Evolutionary conservation across 768 basidiomycete genomes (phyloP), one percentile per base, ranked within the genome.

Genomic region (Tulasnella calospora): DNA sequence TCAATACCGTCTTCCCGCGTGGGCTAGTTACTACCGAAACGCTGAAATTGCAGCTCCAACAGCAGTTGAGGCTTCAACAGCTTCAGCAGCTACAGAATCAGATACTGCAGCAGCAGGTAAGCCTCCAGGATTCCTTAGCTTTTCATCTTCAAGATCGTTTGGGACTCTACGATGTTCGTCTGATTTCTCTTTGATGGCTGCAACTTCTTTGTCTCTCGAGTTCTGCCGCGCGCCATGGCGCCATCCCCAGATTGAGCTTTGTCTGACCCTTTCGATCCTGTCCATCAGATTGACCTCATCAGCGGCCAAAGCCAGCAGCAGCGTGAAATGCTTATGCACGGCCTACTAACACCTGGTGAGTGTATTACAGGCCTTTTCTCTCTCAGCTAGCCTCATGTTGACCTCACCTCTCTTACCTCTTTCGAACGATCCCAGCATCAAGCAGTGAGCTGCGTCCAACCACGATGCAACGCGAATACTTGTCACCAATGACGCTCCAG

Each of bases 101-200:
- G 86, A 92, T 94, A 79, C 93, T 95, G 79, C 94, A 95, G 82
- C 94, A 95, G 83, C 94, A 95, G 90, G 94, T 92, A 78, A 80
- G 89, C 71, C 74, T 67, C 15, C 33, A 13, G 13, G 10, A 36
- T 27, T 73, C 35, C 30, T 27, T 72, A 55, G 36, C 12, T 12
- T 38, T n/a, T 36, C 21, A 55, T 0, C 41, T 57, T 35, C 71
- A 72, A 72, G 71, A 72, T 72, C 44, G 38, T 40, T 9, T 72
- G n/a, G 44, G n/a, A 30, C 6, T 61, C 75, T n/a, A 41, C 36
- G 55, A 61, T 61, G 55, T 76, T 72, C 61, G 55, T 78, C 51
- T 40, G 44, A 30, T 74, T 75, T 79, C 35, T 44, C 70, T 40
- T 40, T 15, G 21, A 38, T 51, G 36, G 27, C 57, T 40, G 35